A percentile compares a stretch with the other conserved stretches of the same genome.
Evolutionary conservation across 176 grass and related monocot genomes (phyloP).

Genomic region (Hordeum marinum): DNA sequence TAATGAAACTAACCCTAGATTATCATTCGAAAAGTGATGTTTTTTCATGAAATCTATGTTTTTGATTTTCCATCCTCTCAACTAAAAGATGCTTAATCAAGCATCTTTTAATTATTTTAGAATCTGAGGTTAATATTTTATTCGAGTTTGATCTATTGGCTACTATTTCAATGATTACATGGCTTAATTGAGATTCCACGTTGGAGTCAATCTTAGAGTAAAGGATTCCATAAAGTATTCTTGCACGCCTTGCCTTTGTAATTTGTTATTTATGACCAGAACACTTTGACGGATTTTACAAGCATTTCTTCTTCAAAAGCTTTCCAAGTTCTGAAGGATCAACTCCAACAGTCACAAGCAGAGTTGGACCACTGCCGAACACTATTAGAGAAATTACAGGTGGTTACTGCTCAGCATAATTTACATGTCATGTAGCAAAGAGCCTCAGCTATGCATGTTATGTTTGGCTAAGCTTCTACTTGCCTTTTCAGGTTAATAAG

Average conservation of each 20-base stretch:
- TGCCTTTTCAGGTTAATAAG: constrained; percentile 60
- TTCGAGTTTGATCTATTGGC: not conserved
- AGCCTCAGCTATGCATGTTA: not conserved
- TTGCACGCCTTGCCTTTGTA: not conserved
- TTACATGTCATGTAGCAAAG: constrained; percentile 18
- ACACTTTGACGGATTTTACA: constrained; percentile 79
- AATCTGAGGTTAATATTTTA: not conserved
- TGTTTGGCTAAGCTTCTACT: constrained; percentile 31
- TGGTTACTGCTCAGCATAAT: constrained; percentile 62
- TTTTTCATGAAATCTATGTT: not conserved
- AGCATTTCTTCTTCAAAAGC: constrained; percentile 72
- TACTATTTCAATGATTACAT: not conserved
- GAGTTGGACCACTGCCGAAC: constrained; percentile 52
- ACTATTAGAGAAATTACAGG: constrained; percentile 95
- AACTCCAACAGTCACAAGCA: constrained; percentile 55
- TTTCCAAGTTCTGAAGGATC: constrained; percentile 63
- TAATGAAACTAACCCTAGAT: not conserved
- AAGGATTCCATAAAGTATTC: not conserved
- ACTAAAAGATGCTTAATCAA: not conserved
- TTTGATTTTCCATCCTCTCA: not conserved
- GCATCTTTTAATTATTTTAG: not conserved
- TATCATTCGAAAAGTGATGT: not conserved
- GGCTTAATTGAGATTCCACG: not conserved
- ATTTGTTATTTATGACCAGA: constrained; percentile 38
- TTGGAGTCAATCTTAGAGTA: too few species aligned